These are phyloP conservation scores for Whalleya microplaca DNA, from an alignment of 2,329 filamentous ascomycete species.

Conservation along the genomic window DNA sequence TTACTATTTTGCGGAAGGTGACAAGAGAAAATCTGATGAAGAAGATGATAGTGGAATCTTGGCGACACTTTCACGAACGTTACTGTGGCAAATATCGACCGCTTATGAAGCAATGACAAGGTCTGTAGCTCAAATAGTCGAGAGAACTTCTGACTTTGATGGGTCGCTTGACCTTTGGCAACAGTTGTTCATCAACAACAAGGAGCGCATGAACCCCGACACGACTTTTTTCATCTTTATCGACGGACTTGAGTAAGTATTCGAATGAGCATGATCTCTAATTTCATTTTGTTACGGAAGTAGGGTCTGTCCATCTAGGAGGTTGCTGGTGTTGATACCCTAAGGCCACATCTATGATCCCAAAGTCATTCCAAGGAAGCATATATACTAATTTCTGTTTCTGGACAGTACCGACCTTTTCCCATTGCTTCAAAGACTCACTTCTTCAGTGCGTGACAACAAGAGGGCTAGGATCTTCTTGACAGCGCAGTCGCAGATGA, in stretches of 20 bases:
- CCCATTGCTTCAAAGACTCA: conserved; percentile 31
- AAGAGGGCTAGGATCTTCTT: conserved; percentile 35
- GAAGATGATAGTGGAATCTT: conserved; percentile 29
- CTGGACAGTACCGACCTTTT: conserved; percentile 19
- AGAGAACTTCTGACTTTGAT: conserved; percentile 31
- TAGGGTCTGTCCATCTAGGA: no score
- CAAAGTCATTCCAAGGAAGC: not conserved
- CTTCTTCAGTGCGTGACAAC: conserved; percentile 16
- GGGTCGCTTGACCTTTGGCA: conserved; percentile 37
- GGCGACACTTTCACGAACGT: conserved; percentile 31
- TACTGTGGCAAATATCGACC: conserved; percentile 40
- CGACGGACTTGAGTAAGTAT: conserved; percentile 30
- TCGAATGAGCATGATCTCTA: not conserved
- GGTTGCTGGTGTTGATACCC: no score
- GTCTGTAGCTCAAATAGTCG: conserved; percentile 34
- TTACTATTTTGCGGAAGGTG: conserved; percentile 37
- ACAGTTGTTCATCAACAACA: conserved; percentile 38
- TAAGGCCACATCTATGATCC: not conserved
- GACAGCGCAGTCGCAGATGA: conserved; percentile 27
- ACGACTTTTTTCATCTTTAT: conserved; percentile 40
- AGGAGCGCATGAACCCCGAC: conserved; percentile 34
- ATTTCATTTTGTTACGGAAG: not conserved
- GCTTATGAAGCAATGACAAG: conserved; percentile 40
- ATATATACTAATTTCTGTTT: not conserved
- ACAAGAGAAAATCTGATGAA: conserved; percentile 36